Percentiles rank a stretch among this genome's conserved stretches.
These are phyloP conservation scores for Zopfochytrium polystomum DNA, from an alignment of 371 early-diverging fungal genomes.

Conservation along the genomic window DNA sequence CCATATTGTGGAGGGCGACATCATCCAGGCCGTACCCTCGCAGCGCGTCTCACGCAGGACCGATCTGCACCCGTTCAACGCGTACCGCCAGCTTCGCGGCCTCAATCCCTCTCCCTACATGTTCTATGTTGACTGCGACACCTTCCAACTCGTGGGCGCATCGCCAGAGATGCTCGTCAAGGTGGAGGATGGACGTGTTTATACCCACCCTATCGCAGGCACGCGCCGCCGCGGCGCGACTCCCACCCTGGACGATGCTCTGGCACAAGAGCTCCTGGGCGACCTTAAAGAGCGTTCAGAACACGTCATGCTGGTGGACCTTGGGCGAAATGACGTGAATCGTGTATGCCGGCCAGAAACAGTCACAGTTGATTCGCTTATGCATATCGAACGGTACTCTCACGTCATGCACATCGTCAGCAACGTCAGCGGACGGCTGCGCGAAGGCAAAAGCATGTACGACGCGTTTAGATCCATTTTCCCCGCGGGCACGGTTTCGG, in stretches of 20 bases:
- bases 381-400: conserved; percentile 92
- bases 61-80: conserved; percentile 91
- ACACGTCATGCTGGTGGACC: conserved; percentile 97
- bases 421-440: conserved; percentile 83
- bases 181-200: conserved; percentile 79
- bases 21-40: conserved; percentile 95
- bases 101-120: conserved; percentile 98
- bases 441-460: conserved; percentile 83
- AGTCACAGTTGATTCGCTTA: conserved; percentile 90
- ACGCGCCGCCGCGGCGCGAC: conserved; percentile 75
- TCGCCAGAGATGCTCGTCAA: conserved; percentile 96
- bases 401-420: conserved; percentile 98
- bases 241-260: conserved; percentile 73
- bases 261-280: conserved; percentile 76
- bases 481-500: conserved; percentile 96
- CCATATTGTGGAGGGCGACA: conserved; percentile 91
- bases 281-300: conserved; percentile 94
- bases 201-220: conserved; percentile 95
- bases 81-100: conserved; percentile 90
- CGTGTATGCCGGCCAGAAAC: conserved; percentile 88
- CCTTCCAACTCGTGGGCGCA: conserved; percentile 93
- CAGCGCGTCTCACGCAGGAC: conserved; percentile 86
- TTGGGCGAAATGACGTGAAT: conserved; percentile 95
- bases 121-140: conserved; percentile 91
- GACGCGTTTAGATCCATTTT: conserved; percentile 95